These are phyloP conservation scores for Fraxinus platypoda DNA, from an alignment of 305 asterid species.

Conservation along the genomic window DNA sequence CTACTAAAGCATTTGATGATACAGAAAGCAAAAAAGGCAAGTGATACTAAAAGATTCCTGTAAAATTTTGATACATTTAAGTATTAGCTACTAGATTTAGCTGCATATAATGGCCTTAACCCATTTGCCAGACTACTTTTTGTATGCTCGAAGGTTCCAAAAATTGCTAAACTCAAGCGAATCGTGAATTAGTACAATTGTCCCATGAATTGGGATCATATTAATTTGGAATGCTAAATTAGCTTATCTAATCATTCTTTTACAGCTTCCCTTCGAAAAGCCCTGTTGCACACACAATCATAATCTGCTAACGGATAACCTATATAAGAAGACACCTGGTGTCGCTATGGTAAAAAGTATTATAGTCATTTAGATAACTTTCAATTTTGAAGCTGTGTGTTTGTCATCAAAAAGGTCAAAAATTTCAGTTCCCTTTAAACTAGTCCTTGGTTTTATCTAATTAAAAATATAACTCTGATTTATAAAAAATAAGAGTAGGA, in stretches of 20 bases:
- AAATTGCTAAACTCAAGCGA: not conserved
- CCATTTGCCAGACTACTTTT: not conserved
- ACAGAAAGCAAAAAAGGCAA: conserved; percentile 46
- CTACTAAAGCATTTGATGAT: conserved; percentile 60
- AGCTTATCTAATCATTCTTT: not conserved
- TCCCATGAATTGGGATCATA: not conserved
- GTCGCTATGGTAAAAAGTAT: too few relatives aligned
- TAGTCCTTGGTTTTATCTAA: too few relatives aligned
- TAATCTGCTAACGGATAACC: too few relatives aligned
- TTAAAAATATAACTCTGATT: too few relatives aligned
- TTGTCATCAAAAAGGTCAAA: too few relatives aligned
- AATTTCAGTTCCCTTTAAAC: too few relatives aligned
- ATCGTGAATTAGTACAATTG: not conserved
- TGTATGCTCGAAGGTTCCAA: not conserved
- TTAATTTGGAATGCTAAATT: not conserved
- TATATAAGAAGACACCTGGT: too few relatives aligned
- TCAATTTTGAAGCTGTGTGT: too few relatives aligned
- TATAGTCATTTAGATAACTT: too few relatives aligned
- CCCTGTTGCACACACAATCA: too few relatives aligned
- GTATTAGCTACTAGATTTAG: not conserved
- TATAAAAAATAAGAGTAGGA: too few relatives aligned
- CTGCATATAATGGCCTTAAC: not conserved
- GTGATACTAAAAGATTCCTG: not conserved
- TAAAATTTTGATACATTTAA: not conserved
- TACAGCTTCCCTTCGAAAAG: not conserved